Evolutionary conservation across 192 early-diverging fungal species (phyloP).

Genomic region (Umbelopsis vinacea): DNA sequence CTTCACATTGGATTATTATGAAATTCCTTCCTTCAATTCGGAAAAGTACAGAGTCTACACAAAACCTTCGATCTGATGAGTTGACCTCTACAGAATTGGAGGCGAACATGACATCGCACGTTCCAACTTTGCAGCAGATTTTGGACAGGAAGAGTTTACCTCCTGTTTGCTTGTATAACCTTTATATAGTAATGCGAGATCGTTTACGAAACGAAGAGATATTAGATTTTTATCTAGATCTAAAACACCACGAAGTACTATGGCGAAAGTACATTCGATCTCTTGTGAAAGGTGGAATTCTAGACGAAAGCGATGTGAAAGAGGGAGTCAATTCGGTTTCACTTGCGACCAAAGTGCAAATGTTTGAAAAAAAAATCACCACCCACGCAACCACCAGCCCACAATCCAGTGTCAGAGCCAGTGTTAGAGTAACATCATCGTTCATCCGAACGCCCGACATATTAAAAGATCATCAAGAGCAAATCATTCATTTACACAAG

Average conservation of each 20-base stretch:
- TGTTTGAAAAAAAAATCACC: not conserved
- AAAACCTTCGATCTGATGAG: slow-evolving; percentile 11
- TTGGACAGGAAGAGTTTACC: slow-evolving; percentile 65
- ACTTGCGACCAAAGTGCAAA: slow-evolving; percentile 22
- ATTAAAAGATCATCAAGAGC: not conserved
- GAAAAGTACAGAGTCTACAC: slow-evolving; percentile 16
- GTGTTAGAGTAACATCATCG: not conserved
- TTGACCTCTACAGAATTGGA: slow-evolving; percentile 2
- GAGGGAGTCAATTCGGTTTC: slow-evolving; percentile 2
- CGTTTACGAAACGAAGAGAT: slow-evolving; percentile 60
- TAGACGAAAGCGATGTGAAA: slow-evolving; percentile 6
- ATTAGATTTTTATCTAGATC: slow-evolving; percentile 80
- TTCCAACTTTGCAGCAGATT: slow-evolving; percentile 73
- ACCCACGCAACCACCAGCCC: not conserved
- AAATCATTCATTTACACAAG: slow-evolving; percentile 1
- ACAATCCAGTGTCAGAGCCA: slow-evolving; percentile 2
- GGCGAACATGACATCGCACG: slow-evolving; percentile 15
- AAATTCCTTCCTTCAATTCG: slow-evolving; percentile 5
- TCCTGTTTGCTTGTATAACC: slow-evolving; percentile 77
- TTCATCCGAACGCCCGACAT: not conserved
- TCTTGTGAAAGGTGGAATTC: slow-evolving; percentile 23
- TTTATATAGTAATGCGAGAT: slow-evolving; percentile 74
- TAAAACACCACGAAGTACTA: slow-evolving; percentile 70
- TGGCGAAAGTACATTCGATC: slow-evolving; percentile 54
- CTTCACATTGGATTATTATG: not conserved